Conservation (phyloP, 768 basidiomycete species). For the Pleurotus pulmonarius region DNA sequence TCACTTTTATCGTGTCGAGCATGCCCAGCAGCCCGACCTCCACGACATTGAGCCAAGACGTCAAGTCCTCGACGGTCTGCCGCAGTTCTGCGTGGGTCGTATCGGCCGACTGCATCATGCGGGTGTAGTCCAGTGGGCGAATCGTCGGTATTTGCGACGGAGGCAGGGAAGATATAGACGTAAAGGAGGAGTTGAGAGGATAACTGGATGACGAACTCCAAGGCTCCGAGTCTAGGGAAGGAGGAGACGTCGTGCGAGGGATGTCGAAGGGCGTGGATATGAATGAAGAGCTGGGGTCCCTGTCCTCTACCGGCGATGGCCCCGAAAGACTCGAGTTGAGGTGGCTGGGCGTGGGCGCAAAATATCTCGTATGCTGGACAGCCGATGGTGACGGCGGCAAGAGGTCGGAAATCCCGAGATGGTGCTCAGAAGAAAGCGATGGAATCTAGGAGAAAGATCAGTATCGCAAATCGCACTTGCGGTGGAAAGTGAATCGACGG, state of each 20-base stretch:
- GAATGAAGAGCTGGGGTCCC: background rate
- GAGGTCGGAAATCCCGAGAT: constrained; percentile 63
- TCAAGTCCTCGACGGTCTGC: constrained; percentile 69
- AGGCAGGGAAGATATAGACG: constrained; percentile 23
- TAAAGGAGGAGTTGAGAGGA: constrained; percentile 25
- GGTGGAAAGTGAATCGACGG: background rate
- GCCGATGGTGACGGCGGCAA: constrained; percentile 71
- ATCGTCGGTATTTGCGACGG: constrained; percentile 41
- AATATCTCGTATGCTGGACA: constrained; percentile 32
- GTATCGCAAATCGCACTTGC: background rate
- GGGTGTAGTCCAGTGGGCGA: constrained; percentile 66
- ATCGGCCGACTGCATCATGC: constrained; percentile 45
- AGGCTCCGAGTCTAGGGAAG: constrained; percentile 20
- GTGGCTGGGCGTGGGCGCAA: constrained; percentile 32
- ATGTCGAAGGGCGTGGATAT: constrained; percentile 22
- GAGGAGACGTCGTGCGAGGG: constrained; percentile 27
- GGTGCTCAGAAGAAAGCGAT: constrained; percentile 64
- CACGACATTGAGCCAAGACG: constrained; percentile 70
- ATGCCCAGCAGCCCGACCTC: constrained; percentile 69
- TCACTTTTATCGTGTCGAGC: constrained; percentile 47
- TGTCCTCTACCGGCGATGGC: constrained; percentile 16
- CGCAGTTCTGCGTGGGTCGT: constrained; percentile 68
- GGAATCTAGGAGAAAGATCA: constrained; percentile 43
- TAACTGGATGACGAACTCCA: constrained; percentile 20
- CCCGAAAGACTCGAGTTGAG: constrained; percentile 24